These are phyloP conservation scores for Globisporangium spinosum DNA, from an alignment of 352 stramenopile genomes.

Conservation along the genomic window DNA sequence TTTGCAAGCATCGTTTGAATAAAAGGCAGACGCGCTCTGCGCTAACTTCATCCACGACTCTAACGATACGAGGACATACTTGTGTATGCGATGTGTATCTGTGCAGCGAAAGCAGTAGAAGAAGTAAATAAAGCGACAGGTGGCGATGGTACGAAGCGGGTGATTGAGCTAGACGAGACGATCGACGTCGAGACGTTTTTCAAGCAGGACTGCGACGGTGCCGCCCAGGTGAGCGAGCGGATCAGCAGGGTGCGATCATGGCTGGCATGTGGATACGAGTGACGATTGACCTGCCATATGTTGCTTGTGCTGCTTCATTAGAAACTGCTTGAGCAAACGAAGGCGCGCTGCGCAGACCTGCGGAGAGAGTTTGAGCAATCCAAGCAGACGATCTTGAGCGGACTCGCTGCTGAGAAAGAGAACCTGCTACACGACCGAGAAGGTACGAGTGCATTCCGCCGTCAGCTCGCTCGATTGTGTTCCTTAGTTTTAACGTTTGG, in stretches of 20 bases:
- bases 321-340: slow-evolving; percentile 60
- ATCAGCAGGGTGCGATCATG: neutral
- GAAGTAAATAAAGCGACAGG: neutral
- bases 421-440: slow-evolving; percentile 33
- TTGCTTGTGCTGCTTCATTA: slow-evolving; percentile 13
- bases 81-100: neutral
- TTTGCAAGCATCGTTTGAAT: neutral
- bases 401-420: slow-evolving; percentile 58
- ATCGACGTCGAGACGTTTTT: slow-evolving; percentile 26
- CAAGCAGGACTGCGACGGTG: slow-evolving; percentile 19
- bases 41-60: neutral
- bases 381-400: slow-evolving; percentile 52
- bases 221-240: slow-evolving; percentile 14
- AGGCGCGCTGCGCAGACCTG: slow-evolving; percentile 41
- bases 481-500: neutral
- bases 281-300: neutral
- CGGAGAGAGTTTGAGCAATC: slow-evolving; percentile 45
- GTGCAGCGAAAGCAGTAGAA: neutral
- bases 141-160: neutral
- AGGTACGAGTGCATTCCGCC: neutral
- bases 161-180: slow-evolving; percentile 18
- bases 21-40: neutral
- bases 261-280: neutral
- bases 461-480: neutral
- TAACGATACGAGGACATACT: neutral